Evolutionary conservation across 2,329 filamentous ascomycete genomes (phyloP), one percentile per base, ranked within the genome.

Genomic region (Penicillium sp.): DNA sequence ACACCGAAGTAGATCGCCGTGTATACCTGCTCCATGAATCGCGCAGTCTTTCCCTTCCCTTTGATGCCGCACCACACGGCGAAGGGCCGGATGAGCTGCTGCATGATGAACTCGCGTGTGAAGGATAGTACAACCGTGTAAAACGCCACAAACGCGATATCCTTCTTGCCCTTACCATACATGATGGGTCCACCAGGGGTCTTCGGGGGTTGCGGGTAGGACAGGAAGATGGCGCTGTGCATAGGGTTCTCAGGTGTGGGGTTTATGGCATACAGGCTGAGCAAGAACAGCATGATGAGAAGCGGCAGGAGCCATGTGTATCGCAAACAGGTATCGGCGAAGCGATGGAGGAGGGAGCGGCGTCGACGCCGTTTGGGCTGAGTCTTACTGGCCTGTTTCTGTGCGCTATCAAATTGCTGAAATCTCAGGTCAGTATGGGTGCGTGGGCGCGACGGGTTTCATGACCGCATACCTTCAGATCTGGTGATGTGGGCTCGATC

Each of bases 21-120:
- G 76, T 97, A 97, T 68, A 88, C 85, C 76, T 97, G 92, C 74
- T 97, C 92, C 90, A 96, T 94, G 80, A 96, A 97, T 32, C 92
- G 87, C 14, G 87, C 83, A 68, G 94, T 91, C 78, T 96, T 97
- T 60, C 81, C 85, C 53, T 86, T 83, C 59, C 83, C 84, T 57
- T 78, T 81, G 67, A 97, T 85, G 14, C 90, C 89, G 51, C 79
- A 85, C 62, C 78, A 80, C 40, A 84, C 79, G 6, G 91, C 90
- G 58, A 92, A 78, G 0, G 91, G 92, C 11, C 87, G 85, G 55
- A 97, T 84, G 47, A 96, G 67, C 66, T 91, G 87, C 76, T 96
- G 92, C 92, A 96, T 97, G 76, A 96, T 82, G 74, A 96, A 96
- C 73, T 97, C 92, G 69, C 92, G 90, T 10, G 91, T 96, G 72